Percentiles rank a stretch among this genome's conserved stretches.
These are phyloP conservation scores for Stramenopiles sp. DNA, from an alignment of 352 stramenopile genomes.

Conservation along the genomic window DNA sequence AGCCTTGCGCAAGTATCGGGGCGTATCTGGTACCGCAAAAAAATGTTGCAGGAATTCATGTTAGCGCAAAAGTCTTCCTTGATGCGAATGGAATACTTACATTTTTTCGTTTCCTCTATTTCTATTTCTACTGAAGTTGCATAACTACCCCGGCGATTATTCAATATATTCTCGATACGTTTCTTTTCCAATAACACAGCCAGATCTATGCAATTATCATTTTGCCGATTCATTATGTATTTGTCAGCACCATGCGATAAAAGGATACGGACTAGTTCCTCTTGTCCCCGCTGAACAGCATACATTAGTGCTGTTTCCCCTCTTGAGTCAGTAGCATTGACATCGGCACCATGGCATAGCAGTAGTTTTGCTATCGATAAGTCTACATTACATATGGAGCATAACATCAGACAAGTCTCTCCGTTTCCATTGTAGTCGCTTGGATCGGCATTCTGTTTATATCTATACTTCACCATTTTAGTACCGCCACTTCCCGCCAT, in stretches of 20 bases:
- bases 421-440: no score
- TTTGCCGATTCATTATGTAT: constrained; percentile 20
- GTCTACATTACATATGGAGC: constrained; percentile 37
- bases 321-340: constrained; percentile 24
- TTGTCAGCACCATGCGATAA: constrained; percentile 32
- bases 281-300: constrained; percentile 30
- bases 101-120: no score
- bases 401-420: constrained; percentile 29
- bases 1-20: no score
- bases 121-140: no score
- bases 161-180: constrained; percentile 27
- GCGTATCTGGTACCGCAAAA: no score
- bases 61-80: no score
- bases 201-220: constrained; percentile 28
- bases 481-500: no score
- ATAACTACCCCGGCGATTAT: no score
- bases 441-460: no score
- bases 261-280: constrained; percentile 27
- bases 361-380: constrained; percentile 28
- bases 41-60: no score
- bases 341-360: constrained; percentile 28
- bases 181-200: constrained; percentile 24
- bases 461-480: no score
- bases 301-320: constrained; percentile 34
- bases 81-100: no score